Base-by-base conservation (phyloP, 1,139 yeast species). In the Meyerozyma athensensis region DNA sequence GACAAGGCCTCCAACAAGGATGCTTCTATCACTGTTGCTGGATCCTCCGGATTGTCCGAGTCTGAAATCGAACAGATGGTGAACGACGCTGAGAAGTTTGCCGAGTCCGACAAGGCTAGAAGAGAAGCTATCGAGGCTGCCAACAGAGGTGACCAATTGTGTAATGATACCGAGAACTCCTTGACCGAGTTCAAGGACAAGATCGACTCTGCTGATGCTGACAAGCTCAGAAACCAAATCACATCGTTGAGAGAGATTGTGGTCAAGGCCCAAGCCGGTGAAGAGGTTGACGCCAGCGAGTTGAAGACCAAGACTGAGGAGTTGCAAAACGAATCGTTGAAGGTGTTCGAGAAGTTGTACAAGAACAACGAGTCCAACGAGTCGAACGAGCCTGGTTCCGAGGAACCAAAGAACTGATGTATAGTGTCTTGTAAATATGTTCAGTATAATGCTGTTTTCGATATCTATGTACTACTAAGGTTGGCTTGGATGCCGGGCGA, bases 1-100 rank as follows among this genome's bases (percentile, higher is more conserved):
- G 98, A 92, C 73, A 90, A 90, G 81, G 96, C 97, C 53, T 84
- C 96, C 54, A 87, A 87, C 80, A 89, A 90, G 81, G 97, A 92
- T 65, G 95, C 96, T 57, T 87, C 97, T 49, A 90, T 92, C 74
- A 90, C 97, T 46, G 97, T 92, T 65, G 97, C 97, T 50, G 97
- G 97, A 51, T 86, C 97, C 42, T 90, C 97, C 41, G 98, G 98
- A 71, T 78, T 92, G 58, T 84, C 96, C 52, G 97, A 92, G 59
- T 61, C 92, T 49, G 98, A 92, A 75, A 92, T 92, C 59, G 97
- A 90, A 76, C 85, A 86, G 78, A 92, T 92, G 97, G 96, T 92
- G 52, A 83, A 77, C 72, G 98, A 92, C 61, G 98, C 97, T 56
- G 97, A 92, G 76, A 87, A 87, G 76, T 90, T 79, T 79, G 94